phyloP scores from a whole-genome alignment of 2,329 filamentous ascomycete species.

The Fusarium ramigenum region DNA sequence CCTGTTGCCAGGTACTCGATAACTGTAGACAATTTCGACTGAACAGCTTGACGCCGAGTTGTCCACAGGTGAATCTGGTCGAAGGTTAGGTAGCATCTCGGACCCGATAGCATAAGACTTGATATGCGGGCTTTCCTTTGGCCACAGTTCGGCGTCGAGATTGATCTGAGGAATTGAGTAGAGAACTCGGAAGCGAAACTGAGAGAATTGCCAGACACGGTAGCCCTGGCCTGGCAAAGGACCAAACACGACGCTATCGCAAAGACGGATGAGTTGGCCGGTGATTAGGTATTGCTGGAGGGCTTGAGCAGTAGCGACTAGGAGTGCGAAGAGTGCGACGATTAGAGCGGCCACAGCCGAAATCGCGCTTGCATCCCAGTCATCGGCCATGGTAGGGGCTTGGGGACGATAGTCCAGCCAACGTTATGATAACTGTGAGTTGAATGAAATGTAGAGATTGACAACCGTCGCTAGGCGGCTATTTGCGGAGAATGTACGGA shows the following conservation, averaged over 20 bases:
- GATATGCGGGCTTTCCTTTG: neutral
- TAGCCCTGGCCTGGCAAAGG: neutral
- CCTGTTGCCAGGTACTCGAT: too few species aligned
- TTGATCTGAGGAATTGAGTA: neutral
- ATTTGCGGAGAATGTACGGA: too few species aligned
- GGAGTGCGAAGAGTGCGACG: neutral
- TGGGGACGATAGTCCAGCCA: fast-evolving
- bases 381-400: neutral
- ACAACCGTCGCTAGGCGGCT: too few species aligned
- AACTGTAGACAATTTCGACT: neutral
- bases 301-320: neutral
- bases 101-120: neutral
- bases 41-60: neutral
- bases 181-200: neutral
- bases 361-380: neutral
- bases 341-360: neutral
- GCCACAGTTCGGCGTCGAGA: neutral
- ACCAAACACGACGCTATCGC: neutral
- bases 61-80: neutral
- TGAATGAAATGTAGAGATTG: neutral
- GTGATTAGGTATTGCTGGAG: neutral
- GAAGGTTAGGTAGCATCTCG: neutral
- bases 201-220: neutral
- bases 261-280: neutral
- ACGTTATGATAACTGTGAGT: fast-evolving